phyloP scores from a whole-genome alignment of 2,329 filamentous ascomycete species.

The Ophiostoma himal-ulmi region DNA sequence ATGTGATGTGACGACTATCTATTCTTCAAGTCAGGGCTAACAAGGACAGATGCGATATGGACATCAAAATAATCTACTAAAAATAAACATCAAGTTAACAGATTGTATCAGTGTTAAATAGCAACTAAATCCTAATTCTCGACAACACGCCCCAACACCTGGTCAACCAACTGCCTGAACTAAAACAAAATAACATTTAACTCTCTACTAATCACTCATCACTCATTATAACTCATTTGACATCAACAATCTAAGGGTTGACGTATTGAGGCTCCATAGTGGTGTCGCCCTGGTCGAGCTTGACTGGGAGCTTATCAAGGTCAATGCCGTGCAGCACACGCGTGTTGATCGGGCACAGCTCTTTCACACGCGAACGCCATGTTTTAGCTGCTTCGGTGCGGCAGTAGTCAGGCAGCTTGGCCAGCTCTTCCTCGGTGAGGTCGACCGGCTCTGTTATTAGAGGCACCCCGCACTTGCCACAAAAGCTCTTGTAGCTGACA shows the following conservation, averaged over 20 bases:
- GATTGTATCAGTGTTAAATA: too few species aligned
- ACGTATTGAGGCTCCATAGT: slow-evolving; percentile 34
- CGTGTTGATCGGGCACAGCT: slow-evolving; percentile 36
- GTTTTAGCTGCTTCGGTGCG: slow-evolving; percentile 12
- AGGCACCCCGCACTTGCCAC: slow-evolving; percentile 44
- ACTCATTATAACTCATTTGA: not conserved
- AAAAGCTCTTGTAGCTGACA: slow-evolving; percentile 41
- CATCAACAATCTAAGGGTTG: slow-evolving; percentile 33
- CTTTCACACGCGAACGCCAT: slow-evolving; percentile 25
- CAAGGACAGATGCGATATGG: too few species aligned
- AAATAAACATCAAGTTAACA: too few species aligned
- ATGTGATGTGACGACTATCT: not conserved
- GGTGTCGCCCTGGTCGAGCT: slow-evolving; percentile 30
- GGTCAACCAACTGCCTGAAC: not conserved
- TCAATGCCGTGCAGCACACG: slow-evolving; percentile 38
- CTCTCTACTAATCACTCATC: not conserved
- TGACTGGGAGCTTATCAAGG: slow-evolving; percentile 28
- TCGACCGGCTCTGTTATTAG: slow-evolving; percentile 34
- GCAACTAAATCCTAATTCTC: too few species aligned
- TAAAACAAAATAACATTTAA: not conserved
- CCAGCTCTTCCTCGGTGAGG: slow-evolving; percentile 36
- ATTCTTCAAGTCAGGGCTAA: not conserved
- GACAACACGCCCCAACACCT: not conserved
- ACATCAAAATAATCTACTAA: too few species aligned
- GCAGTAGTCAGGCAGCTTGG: slow-evolving; percentile 31